Evolutionary conservation across 176 grass and related monocot species (phyloP).

Genomic region (Puya raimondii): DNA sequence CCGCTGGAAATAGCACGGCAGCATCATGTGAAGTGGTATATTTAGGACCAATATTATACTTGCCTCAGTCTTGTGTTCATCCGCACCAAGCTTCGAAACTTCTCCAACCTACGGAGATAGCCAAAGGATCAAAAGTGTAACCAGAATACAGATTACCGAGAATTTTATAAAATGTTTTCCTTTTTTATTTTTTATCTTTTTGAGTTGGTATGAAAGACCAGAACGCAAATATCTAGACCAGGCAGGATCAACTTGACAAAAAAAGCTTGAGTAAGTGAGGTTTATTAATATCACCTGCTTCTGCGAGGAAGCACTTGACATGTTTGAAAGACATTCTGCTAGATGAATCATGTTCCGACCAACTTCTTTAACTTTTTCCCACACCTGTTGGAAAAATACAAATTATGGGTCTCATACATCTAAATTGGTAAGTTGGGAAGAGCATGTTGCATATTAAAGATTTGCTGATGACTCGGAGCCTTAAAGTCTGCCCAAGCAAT

Average conservation of each 20-base stretch:
- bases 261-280: neutral
- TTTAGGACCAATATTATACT: conserved; percentile 17
- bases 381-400: conserved; percentile 45
- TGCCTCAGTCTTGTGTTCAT: conserved; percentile 31
- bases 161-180: too few relatives aligned
- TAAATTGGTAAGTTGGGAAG: neutral
- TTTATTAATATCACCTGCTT: conserved; percentile 36
- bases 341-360: conserved; percentile 59
- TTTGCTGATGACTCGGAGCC: neutral
- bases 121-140: conserved; percentile 8
- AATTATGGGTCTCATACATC: neutral
- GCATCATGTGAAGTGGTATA: conserved; percentile 6
- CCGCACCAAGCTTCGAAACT: conserved; percentile 18
- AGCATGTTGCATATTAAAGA: neutral
- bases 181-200: neutral
- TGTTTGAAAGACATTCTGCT: conserved; percentile 65
- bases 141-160: conserved; percentile 7
- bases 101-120: conserved; percentile 26
- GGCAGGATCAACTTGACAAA: neutral
- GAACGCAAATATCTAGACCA: neutral
- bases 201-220: neutral
- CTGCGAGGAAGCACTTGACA: conserved; percentile 47
- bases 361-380: conserved; percentile 63
- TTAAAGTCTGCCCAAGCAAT: neutral
- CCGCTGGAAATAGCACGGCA: neutral